phyloP scores from a whole-genome alignment of 2,329 filamentous ascomycete species.

The Periconia macrospinosa region DNA sequence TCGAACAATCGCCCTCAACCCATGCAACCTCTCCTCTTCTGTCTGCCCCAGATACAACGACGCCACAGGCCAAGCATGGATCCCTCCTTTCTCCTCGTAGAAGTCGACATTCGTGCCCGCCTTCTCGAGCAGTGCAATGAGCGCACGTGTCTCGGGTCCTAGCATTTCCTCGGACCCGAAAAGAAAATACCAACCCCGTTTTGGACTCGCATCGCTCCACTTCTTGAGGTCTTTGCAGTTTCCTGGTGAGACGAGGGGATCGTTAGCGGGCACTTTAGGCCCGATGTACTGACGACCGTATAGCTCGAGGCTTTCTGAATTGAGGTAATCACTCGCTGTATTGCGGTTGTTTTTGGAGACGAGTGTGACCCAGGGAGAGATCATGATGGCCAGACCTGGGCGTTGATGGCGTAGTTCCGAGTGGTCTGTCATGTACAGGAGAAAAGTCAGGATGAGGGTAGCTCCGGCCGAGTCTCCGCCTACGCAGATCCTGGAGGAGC shows the following conservation, averaged over 20 bases:
- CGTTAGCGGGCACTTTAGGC: conserved; percentile 50
- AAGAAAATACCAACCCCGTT: conserved; percentile 67
- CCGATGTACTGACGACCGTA: conserved; percentile 74
- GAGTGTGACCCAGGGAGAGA: conserved; percentile 80
- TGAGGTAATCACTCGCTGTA: conserved; percentile 75
- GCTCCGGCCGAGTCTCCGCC: conserved; percentile 80
- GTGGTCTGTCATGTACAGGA: conserved; percentile 66
- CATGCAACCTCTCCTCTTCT: conserved; percentile 50
- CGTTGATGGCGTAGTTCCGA: conserved; percentile 46
- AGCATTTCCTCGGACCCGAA: conserved; percentile 81
- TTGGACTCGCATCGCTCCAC: conserved; percentile 69
- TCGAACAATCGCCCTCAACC: conserved; percentile 50
- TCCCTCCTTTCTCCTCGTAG: conserved; percentile 65
- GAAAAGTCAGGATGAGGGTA: conserved; percentile 70
- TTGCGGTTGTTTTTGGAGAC: conserved; percentile 68
- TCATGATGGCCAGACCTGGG: conserved; percentile 68
- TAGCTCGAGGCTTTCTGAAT: conserved; percentile 64
- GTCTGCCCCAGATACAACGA: conserved; percentile 58
- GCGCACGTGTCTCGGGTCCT: conserved; percentile 66
- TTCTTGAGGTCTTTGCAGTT: conserved; percentile 65
- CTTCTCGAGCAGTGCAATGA: conserved; percentile 60
- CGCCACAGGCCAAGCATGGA: conserved; percentile 84
- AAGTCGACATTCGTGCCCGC: conserved; percentile 59
- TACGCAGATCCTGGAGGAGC: conserved; percentile 67
- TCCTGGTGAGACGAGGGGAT: conserved; percentile 70